phyloP scores from a whole-genome alignment of 176 grass and related monocot genomes.

The Poa annua region DNA sequence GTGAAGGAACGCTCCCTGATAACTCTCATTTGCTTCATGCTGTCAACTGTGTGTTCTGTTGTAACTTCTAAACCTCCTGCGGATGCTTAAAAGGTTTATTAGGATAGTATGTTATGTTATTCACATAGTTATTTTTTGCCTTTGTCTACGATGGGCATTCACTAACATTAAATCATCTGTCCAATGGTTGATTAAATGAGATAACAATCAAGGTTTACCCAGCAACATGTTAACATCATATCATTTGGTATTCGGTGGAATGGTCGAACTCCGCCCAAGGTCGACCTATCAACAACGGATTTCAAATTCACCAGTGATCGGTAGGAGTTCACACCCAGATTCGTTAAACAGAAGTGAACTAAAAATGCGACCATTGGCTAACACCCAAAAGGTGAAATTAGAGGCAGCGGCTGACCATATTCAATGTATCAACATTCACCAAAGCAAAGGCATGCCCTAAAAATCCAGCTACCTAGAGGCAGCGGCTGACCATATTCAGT shows the following conservation, averaged over 20 bases:
- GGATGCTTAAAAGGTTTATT: neutral
- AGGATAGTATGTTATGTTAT: constrained; percentile 3
- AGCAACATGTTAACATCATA: constrained; percentile 34
- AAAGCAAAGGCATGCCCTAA: too few species aligned
- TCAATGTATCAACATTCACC: constrained; percentile 18
- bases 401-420: constrained; percentile 7
- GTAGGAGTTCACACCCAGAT: neutral
- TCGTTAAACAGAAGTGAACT: neutral
- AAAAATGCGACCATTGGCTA: neutral
- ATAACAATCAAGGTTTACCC: neutral
- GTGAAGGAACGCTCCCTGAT: neutral
- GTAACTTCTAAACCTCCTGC: neutral
- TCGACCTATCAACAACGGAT: neutral
- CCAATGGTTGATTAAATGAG: neutral
- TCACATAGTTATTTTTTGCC: neutral
- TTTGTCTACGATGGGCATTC: neutral
- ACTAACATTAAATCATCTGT: constrained; percentile 8
- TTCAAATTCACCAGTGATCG: neutral
- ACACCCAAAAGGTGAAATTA: neutral
- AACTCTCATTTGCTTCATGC: constrained; percentile 6
- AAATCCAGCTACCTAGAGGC: too few species aligned
- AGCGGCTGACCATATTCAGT: too few species aligned
- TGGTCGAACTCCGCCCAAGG: neutral
- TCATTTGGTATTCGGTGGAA: neutral
- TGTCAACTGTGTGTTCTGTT: neutral